These are phyloP conservation scores for Rhytidiadelphus loreus DNA, from an alignment of 225 moss, liverwort and hornwort genomes.

Conservation along the genomic window DNA sequence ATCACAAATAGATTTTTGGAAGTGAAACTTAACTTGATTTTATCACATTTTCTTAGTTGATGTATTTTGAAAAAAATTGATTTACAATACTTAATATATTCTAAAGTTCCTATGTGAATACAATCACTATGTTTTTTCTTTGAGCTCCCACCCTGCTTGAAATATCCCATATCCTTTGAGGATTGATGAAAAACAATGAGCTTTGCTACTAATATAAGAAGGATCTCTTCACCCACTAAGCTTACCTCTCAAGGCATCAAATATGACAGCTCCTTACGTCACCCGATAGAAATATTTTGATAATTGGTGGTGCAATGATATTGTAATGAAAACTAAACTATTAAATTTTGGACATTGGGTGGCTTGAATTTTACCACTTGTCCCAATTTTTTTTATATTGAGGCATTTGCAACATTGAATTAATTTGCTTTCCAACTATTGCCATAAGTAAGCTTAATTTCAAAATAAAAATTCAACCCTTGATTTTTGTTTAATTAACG, in stretches of 20 bases:
- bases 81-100: neutral
- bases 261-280: fast-evolving
- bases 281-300: fast-evolving
- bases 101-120: fast-evolving
- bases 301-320: neutral
- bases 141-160: neutral
- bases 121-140: neutral
- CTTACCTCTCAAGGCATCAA: fast-evolving
- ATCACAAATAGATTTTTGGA: neutral
- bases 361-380: neutral
- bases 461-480: neutral
- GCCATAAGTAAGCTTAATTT: fast-evolving
- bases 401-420: neutral
- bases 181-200: neutral
- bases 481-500: too few relatives aligned
- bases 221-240: fast-evolving
- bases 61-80: fast-evolving
- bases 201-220: neutral
- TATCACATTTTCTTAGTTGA: neutral
- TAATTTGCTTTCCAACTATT: neutral
- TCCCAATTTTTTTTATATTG: neutral
- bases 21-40: neutral
- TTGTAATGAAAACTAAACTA: too few relatives aligned
- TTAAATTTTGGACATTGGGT: neutral
- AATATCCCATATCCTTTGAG: neutral